Base-by-base conservation (phyloP, 2,329 filamentous ascomycete genomes). In the Hypoxylon sp. region DNA sequence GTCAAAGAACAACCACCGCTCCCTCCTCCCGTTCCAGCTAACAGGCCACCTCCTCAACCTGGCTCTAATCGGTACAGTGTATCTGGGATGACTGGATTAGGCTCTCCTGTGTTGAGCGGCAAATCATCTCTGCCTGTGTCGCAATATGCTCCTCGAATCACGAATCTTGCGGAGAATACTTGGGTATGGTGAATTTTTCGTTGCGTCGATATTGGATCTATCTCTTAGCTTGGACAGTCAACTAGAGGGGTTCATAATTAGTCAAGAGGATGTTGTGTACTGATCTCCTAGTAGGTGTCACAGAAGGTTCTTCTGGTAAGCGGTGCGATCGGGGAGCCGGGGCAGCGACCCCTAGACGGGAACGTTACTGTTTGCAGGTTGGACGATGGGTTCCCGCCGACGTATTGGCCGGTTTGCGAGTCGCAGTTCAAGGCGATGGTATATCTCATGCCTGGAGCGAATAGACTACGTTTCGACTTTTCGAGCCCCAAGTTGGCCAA, bases 341-440 rank as follows among this genome's bases (percentile, higher is more conserved):
- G 78, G 23, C 79, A 84, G 42, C 82, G 83, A 67, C 77, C 83
- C 42, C 72, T 95, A 53, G 91, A 96, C 67, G 94, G 94, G 60
- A 88, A 76, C 20, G 66, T 97, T 40, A 91, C 86, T 2, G 82
- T 97, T 55, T 87, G 81, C 65, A 89, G 94, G 65, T 82, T 91
- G 61, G 89, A 96, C 70, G 91, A 96, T 69, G 84, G 77, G 55
- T 96, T 97, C 68, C 92, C 93, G 5, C 76, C 89, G 0, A 89
- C 86, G 8, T 81, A 79, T 61, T 97, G 93, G 92, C 93, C 92
- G 1, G 93, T 97, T 7, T 87, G 80, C 67, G 87, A 91, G 57
- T 95, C 90, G 2, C 86, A 92, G 69, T 97, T 97, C 79, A 97
- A 97, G 74, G 88, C 88, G 4, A 78, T 97, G 20, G 81, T 97